phyloP scores from a whole-genome alignment of 257 asterid genomes.

The Nicotiana tomentosiformis region DNA sequence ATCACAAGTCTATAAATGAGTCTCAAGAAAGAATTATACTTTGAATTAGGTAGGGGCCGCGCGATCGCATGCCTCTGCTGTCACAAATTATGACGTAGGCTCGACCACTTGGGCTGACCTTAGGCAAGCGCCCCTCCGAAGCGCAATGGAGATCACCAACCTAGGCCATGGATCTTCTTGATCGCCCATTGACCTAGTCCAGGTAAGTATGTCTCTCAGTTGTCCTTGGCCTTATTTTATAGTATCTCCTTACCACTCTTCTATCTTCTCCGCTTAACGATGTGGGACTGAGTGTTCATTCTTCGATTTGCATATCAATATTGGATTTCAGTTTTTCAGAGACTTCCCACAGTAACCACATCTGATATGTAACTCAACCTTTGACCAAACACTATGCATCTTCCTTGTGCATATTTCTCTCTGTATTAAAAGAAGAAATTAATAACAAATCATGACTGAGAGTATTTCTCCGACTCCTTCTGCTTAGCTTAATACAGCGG shows the following conservation, averaged over 20 bases:
- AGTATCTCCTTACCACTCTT: neutral
- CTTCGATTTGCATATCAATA: neutral
- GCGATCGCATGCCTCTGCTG: neutral
- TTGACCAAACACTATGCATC: neutral
- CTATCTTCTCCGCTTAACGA: neutral
- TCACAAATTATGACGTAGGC: neutral
- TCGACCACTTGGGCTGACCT: neutral
- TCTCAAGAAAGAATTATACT: neutral
- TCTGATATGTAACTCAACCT: neutral
- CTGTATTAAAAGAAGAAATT: neutral
- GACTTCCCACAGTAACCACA: neutral
- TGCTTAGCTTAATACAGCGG: neutral
- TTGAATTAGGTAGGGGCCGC: neutral
- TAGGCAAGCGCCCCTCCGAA: neutral
- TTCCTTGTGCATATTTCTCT: neutral
- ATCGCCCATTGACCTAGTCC: constrained; percentile 26
- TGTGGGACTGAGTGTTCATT: neutral
- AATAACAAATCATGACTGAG: neutral
- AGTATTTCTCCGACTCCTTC: neutral
- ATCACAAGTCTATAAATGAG: too few species aligned
- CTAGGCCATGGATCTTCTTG: constrained; percentile 22
- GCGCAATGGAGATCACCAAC: neutral
- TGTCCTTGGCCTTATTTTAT: neutral
- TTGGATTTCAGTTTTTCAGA: neutral
- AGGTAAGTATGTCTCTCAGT: constrained; percentile 16